Evolutionary conservation across 495 filamentous ascomycete genomes (phyloP).

Genomic region (Neurospora sp.): DNA sequence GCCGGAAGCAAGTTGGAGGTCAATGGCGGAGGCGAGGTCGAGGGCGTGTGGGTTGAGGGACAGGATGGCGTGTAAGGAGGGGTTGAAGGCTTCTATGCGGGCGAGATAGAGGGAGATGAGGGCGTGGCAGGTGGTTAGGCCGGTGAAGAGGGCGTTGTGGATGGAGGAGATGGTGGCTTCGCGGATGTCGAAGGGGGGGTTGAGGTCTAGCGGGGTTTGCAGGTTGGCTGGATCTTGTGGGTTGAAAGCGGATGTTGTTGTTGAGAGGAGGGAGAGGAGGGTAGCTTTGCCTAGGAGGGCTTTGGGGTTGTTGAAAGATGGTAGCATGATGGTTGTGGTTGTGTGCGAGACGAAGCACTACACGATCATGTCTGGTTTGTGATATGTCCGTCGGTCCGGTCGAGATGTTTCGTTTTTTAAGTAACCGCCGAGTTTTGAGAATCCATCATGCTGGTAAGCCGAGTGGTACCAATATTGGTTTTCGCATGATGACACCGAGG

Average conservation of each 20-base stretch:
- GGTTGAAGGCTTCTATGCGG: conserved; percentile 47
- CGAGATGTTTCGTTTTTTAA: background rate
- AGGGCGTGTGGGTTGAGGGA: conserved; percentile 43
- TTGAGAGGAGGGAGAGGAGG: background rate
- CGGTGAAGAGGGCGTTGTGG: conserved; percentile 41
- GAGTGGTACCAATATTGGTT: background rate
- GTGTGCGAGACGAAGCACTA: background rate
- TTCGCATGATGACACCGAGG: background rate
- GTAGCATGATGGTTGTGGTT: background rate
- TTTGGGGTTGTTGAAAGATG: background rate
- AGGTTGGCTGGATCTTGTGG: background rate
- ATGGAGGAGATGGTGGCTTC: conserved; percentile 47
- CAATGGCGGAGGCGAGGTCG: conserved; percentile 35
- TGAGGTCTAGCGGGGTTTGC: background rate
- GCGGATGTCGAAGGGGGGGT: conserved; percentile 33
- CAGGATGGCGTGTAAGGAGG: conserved; percentile 47
- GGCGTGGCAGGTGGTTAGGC: conserved; percentile 38
- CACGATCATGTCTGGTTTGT: background rate
- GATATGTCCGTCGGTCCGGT: background rate
- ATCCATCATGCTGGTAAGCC: background rate
- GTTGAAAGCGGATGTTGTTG: background rate
- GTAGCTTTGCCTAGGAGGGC: background rate
- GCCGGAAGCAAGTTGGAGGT: conserved; percentile 30
- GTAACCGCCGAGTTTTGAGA: background rate
- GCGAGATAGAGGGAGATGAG: conserved; percentile 46